These are phyloP conservation scores for Scutellaria galericulata DNA, from an alignment of 257 asterid genomes.

Conservation along the genomic window DNA sequence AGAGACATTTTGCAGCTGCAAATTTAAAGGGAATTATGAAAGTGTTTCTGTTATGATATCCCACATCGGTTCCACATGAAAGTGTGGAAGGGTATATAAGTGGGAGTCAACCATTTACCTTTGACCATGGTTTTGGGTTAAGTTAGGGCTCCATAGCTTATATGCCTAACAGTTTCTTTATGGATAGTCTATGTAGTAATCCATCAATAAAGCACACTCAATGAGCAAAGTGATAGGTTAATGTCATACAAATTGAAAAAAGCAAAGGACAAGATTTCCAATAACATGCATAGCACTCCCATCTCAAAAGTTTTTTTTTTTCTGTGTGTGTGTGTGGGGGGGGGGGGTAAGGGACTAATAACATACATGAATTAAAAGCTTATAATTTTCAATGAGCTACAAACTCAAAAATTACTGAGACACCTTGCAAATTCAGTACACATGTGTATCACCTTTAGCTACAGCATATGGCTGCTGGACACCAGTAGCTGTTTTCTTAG, in stretches of 20 bases:
- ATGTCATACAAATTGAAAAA: not conserved
- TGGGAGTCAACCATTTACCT: no score
- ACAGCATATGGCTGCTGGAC: constrained; percentile 75
- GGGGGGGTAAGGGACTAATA: not conserved
- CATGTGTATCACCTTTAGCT: constrained; percentile 61
- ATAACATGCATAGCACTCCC: not conserved
- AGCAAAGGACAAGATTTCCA: not conserved
- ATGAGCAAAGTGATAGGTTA: not conserved
- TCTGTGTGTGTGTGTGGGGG: no score
- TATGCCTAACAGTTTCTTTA: not conserved
- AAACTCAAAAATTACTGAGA: constrained; percentile 19
- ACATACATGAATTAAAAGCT: constrained; percentile 13
- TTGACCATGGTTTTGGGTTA: no score
- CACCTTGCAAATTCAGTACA: constrained; percentile 28
- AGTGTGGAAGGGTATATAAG: no score
- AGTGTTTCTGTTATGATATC: not conserved
- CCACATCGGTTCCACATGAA: no score
- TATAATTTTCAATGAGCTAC: constrained; percentile 12
- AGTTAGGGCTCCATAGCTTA: no score
- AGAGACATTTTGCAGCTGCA: constrained; percentile 15
- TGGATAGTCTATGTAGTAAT: constrained; percentile 3
- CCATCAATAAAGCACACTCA: constrained; percentile 12
- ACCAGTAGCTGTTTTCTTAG: constrained; percentile 72
- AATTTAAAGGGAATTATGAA: constrained; percentile 25
- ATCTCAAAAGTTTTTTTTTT: no score